A percentile compares a stretch with the other conserved stretches of the same genome.
Conservation (phyloP, 1,284 basidiomycete genomes). For the Ganoderma multipileum region DNA sequence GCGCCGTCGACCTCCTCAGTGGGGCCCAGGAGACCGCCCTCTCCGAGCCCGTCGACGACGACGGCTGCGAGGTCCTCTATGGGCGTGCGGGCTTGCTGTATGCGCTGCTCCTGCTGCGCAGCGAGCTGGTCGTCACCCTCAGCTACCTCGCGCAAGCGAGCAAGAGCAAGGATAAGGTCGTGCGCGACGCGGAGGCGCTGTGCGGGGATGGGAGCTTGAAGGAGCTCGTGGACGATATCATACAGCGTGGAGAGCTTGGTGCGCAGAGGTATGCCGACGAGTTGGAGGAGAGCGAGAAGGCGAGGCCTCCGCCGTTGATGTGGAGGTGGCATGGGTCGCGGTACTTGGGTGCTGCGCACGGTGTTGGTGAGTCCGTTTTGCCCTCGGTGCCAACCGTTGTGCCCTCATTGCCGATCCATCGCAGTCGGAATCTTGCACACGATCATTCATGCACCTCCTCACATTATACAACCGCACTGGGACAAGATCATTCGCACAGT, state of each 20-base stretch:
- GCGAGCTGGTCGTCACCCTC: constrained; percentile 24
- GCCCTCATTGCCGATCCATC: neutral
- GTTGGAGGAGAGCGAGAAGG: constrained; percentile 28
- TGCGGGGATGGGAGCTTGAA: constrained; percentile 32
- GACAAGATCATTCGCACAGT: constrained; percentile 49
- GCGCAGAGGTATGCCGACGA: constrained; percentile 42
- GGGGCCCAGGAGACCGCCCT: constrained; percentile 34
- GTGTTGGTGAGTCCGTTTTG: constrained; percentile 49
- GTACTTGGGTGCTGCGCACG: constrained; percentile 63
- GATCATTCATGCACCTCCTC: constrained; percentile 50
- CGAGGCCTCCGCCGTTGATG: constrained; percentile 51
- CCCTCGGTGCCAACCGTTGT: too few relatives aligned
- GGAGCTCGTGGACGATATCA: constrained; percentile 51
- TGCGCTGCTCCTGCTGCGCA: constrained; percentile 51
- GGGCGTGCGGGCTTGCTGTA: constrained; percentile 64
- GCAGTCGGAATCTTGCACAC: constrained; percentile 60
- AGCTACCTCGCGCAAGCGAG: constrained; percentile 23
- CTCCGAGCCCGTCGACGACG: constrained; percentile 36
- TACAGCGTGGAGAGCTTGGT: constrained; percentile 51
- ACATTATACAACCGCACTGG: constrained; percentile 46
- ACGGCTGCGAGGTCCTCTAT: constrained; percentile 62
- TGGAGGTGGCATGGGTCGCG: constrained; percentile 62
- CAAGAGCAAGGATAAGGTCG: constrained; percentile 26
- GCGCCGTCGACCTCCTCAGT: constrained; percentile 32
- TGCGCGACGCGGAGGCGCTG: constrained; percentile 24